Conservation (phyloP, 1,284 basidiomycete genomes). For the Microbotryum saponariae region DNA sequence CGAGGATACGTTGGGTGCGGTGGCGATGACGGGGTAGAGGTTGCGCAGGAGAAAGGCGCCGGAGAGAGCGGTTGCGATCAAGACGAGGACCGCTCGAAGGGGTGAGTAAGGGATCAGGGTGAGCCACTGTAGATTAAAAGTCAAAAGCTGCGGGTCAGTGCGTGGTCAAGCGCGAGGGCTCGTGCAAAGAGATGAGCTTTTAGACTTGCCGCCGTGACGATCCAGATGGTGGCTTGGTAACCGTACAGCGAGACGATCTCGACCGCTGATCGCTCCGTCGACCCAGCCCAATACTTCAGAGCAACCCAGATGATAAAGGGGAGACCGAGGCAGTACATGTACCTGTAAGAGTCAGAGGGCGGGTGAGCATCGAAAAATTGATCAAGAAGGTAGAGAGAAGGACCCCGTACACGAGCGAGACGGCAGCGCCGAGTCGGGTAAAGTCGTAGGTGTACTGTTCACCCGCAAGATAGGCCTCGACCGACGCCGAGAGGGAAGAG, state of each 20-base stretch:
- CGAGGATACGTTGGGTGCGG: conserved; percentile 71
- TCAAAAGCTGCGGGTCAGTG: background rate
- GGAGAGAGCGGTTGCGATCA: conserved; percentile 52
- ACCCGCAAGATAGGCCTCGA: conserved; percentile 67
- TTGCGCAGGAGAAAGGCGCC: conserved; percentile 50
- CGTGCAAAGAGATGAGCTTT: background rate
- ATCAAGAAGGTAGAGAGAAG: background rate
- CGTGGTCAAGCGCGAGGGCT: background rate
- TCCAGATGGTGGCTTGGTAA: conserved; percentile 50
- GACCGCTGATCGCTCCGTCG: conserved; percentile 73
- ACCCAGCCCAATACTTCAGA: conserved; percentile 65
- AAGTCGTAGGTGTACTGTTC: conserved; percentile 69
- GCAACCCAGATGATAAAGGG: conserved; percentile 71
- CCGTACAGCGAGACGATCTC: conserved; percentile 53
- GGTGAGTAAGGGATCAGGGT: conserved; percentile 34
- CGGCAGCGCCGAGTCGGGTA: conserved; percentile 68
- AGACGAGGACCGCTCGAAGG: conserved; percentile 27
- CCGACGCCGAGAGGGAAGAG: conserved; percentile 75
- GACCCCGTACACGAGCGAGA: conserved; percentile 54
- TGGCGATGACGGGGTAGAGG: conserved; percentile 76
- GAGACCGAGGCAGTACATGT: conserved; percentile 71
- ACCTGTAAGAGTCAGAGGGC: conserved; percentile 59
- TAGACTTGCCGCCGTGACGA: conserved; percentile 50
- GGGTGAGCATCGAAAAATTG: background rate
- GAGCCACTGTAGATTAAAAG: conserved; percentile 25